These are phyloP conservation scores for Endocalyx cinctus DNA, from an alignment of 2,329 filamentous ascomycete species.

Conservation along the genomic window DNA sequence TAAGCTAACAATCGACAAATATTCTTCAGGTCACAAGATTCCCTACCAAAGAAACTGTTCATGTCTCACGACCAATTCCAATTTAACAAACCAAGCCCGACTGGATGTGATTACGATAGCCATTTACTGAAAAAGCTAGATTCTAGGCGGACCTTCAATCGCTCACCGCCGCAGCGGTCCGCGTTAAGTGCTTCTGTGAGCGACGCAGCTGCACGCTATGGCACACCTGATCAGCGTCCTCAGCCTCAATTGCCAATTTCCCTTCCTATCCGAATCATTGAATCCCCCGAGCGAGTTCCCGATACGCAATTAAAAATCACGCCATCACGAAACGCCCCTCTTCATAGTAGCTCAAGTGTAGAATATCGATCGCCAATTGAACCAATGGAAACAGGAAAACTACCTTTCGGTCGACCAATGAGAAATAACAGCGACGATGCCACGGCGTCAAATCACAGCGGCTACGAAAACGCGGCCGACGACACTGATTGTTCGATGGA, in stretches of 20 bases:
- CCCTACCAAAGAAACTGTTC: conserved; percentile 39
- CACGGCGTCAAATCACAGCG: conserved; percentile 38
- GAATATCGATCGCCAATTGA: conserved; percentile 43
- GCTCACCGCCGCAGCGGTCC: conserved; percentile 39
- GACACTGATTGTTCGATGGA: conserved; percentile 43
- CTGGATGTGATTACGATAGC: conserved; percentile 43
- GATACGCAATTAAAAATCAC: conserved; percentile 46
- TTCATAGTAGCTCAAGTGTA: conserved; percentile 30
- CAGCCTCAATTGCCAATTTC: conserved; percentile 36
- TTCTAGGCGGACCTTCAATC: conserved; percentile 36
- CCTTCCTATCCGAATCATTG: conserved; percentile 41
- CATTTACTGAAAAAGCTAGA: conserved; percentile 54
- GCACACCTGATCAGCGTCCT: conserved; percentile 32
- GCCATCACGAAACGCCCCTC: conserved; percentile 39
- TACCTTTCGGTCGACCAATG: conserved; percentile 39
- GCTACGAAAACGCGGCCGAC: conserved; percentile 46
- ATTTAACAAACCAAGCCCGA: conserved; percentile 36
- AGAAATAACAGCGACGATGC: conserved; percentile 51
- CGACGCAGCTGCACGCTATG: conserved; percentile 33
- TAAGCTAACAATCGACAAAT: conserved; percentile 17
- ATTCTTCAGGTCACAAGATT: conserved; percentile 37
- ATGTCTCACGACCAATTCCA: conserved; percentile 46
- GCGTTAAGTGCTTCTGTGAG: conserved; percentile 38
- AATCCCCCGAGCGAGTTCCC: conserved; percentile 38
- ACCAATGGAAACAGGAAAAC: conserved; percentile 41